Base-by-base conservation (phyloP, 805 yeast species). In the Saccharomycopsis capsularis region DNA sequence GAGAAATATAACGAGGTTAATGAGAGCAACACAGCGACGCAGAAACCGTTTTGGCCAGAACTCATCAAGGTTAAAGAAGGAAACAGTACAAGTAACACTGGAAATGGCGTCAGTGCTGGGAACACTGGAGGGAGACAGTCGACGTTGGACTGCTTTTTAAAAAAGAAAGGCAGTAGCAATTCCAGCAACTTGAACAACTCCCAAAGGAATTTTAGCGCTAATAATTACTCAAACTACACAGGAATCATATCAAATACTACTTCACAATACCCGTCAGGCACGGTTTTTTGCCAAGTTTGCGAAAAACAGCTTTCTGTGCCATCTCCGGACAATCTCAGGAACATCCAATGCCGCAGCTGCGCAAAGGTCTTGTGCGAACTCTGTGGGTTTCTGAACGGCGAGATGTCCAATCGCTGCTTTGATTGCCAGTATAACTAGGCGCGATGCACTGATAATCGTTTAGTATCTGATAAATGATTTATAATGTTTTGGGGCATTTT, bases 41-140 rank as follows among this genome's bases (percentile, higher is more conserved):
- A 48, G 27, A 40, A 40, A 30, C 52, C 52, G 25, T 48, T 38
- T 23, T 48, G 52, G 52, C 49, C 49, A 7, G 3, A n/a, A 24
- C 18, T 29, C 3, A 30, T 29, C 13, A 40, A 30, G n/a, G 18
- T n/a, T 34, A 9, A 9, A 44, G 36, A n/a, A n/a, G n/a, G n/a
- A n/a, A n/a, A n/a, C n/a, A n/a, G n/a, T n/a, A n/a, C n/a, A n/a
- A n/a, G n/a, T n/a, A n/a, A n/a, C n/a, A n/a, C n/a, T n/a, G n/a
- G n/a, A n/a, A n/a, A n/a, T n/a, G n/a, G n/a, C n/a, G n/a, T n/a
- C n/a, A n/a, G n/a, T n/a, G n/a, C n/a, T n/a, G n/a, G n/a, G n/a
- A n/a, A n/a, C n/a, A n/a, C n/a, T n/a, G n/a, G n/a, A n/a, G n/a
- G n/a, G n/a, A n/a, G n/a, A n/a, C n/a, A n/a, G n/a, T n/a, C n/a